These are phyloP conservation scores for Hevea brasiliensis DNA, from an alignment of 345 rosid genomes.

Conservation along the genomic window DNA sequence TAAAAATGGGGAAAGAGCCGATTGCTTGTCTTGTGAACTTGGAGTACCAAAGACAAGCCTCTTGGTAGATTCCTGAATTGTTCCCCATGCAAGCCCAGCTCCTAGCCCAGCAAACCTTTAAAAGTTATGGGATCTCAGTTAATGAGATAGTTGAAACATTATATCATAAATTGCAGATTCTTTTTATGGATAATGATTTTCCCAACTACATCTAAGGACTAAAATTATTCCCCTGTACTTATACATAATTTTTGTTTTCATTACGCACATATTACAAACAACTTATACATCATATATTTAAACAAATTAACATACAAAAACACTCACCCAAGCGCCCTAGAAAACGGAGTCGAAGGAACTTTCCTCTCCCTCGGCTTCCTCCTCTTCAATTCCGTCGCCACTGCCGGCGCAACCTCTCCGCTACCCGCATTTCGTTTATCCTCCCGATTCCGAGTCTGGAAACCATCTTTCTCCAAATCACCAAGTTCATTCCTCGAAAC, in stretches of 20 bases:
- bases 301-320: background rate
- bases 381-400: slow-evolving; percentile 45
- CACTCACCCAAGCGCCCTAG: slow-evolving; percentile 83
- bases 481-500: slow-evolving; percentile 8
- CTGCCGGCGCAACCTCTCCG: slow-evolving; percentile 17
- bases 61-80: slow-evolving; percentile 80
- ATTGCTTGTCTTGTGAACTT: slow-evolving; percentile 48
- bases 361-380: slow-evolving; percentile 81
- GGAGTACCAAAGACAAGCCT: slow-evolving; percentile 77
- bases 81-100: slow-evolving; percentile 98
- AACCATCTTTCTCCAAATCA: background rate
- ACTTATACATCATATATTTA: too few species aligned
- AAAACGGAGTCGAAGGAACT: slow-evolving; percentile 87
- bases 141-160: slow-evolving; percentile 2
- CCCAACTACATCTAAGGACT: background rate
- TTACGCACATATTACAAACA: too few species aligned
- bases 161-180: background rate
- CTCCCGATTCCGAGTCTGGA: slow-evolving; percentile 20
- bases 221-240: background rate
- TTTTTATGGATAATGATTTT: background rate
- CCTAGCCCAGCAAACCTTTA: slow-evolving; percentile 98
- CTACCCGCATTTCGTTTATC: slow-evolving; percentile 23
- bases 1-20: slow-evolving; percentile 67
- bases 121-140: slow-evolving; percentile 34
- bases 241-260: too few species aligned